phyloP scores from a whole-genome alignment of 805 yeast species.

The Barnettozyma pratensis region DNA sequence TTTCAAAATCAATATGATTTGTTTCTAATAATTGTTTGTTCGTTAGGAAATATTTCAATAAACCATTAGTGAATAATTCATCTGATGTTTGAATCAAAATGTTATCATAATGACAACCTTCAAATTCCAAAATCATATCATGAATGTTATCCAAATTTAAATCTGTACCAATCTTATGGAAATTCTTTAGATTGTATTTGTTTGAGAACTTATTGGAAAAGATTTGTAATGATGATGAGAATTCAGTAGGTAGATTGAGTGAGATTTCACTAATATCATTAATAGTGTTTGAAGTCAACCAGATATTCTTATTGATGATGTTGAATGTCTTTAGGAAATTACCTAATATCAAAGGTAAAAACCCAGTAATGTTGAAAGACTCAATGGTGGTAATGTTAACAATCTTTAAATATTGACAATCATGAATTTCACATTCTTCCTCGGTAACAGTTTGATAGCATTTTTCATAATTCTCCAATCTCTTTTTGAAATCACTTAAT shows the following conservation, averaged over 20 bases:
- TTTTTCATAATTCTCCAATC: conserved; percentile 46
- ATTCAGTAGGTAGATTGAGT: conserved; percentile 2
- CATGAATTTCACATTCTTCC: conserved; percentile 37
- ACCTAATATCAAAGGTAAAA: conserved; percentile 15
- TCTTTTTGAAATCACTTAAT: conserved; percentile 33
- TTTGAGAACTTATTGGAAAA: conserved; percentile 6
- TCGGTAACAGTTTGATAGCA: conserved; percentile 44
- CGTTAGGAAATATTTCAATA: conserved; percentile 19
- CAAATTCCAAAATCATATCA: conserved; percentile 19
- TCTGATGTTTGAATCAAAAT: conserved; percentile 18
- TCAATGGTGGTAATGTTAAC: conserved; percentile 55
- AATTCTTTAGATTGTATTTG: conserved; percentile 1
- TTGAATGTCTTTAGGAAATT: conserved; percentile 19
- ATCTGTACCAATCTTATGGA: background rate
- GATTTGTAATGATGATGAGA: conserved; percentile 3
- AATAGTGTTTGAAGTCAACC: conserved; percentile 9
- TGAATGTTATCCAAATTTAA: conserved; percentile 17
- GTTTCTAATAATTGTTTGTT: conserved; percentile 1
- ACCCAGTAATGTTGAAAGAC: conserved; percentile 45
- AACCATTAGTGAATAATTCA: conserved; percentile 18
- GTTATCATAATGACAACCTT: conserved; percentile 10
- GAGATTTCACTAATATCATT: conserved; percentile 1
- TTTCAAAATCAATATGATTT: conserved; percentile 10
- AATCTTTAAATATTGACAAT: conserved; percentile 56
- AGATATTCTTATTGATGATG: conserved; percentile 19